Percentiles rank a stretch among this genome's conserved stretches.
Conservation (phyloP, 2,329 filamentous ascomycete species). For the Scopulariopsis brevicaulis region DNA sequence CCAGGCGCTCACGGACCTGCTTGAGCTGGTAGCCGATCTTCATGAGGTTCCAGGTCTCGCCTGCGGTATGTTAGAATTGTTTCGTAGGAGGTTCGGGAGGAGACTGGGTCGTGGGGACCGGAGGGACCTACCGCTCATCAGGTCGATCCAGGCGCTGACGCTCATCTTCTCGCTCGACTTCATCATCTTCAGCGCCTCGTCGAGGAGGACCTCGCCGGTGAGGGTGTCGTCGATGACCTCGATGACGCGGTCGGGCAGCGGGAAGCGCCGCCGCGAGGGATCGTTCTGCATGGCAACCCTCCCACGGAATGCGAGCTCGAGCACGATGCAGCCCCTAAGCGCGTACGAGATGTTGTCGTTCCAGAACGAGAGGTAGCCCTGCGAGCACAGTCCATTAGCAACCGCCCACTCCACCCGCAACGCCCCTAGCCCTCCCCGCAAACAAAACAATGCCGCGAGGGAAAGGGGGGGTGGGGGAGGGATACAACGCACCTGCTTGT, state of each 20-base stretch:
- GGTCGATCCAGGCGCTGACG: conserved; percentile 96
- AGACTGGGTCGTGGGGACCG: not conserved
- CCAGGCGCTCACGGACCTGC: conserved; percentile 93
- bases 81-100: not conserved
- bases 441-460: not conserved
- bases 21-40: conserved; percentile 99
- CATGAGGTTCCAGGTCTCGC: conserved; percentile 99
- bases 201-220: conserved; percentile 91
- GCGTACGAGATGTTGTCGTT: conserved; percentile 99
- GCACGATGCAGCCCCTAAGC: conserved; percentile 92
- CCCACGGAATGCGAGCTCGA: conserved; percentile 91
- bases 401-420: not conserved
- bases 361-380: conserved; percentile 99
- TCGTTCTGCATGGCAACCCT: conserved; percentile 99
- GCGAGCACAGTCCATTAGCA: conserved; percentile 4
- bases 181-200: conserved; percentile 99
- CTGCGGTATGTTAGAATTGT: conserved; percentile 30
- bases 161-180: conserved; percentile 99
- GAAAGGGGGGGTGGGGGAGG: no score
- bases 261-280: conserved; percentile 80
- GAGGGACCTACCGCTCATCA: conserved; percentile 76
- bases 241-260: conserved; percentile 84
- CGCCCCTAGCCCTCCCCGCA: no score
- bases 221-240: conserved; percentile 95
- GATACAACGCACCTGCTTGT: conserved; percentile 74